Evolutionary conservation across 1,284 basidiomycete genomes (phyloP).

Genomic region (Golubevia pallescens): DNA sequence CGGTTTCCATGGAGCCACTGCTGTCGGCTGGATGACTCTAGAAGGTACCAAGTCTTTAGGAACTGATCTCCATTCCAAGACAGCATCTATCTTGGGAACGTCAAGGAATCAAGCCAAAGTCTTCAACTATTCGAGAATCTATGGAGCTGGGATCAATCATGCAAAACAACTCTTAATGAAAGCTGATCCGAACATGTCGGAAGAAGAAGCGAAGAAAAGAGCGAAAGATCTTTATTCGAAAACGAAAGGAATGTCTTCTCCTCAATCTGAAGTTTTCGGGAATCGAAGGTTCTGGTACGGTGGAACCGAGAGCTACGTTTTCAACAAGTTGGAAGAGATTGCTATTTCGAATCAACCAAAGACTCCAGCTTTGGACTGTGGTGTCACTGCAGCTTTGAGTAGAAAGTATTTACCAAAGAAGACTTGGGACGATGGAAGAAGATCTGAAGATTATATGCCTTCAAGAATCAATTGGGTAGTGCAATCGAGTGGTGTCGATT

Average conservation of each 20-base stretch:
- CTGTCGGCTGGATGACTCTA: slow-evolving; percentile 99
- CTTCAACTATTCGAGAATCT: slow-evolving; percentile 99
- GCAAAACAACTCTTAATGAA: slow-evolving; percentile 88
- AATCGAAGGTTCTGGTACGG: slow-evolving; percentile 89
- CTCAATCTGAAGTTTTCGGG: slow-evolving; percentile 40
- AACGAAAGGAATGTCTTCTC: slow-evolving; percentile 86
- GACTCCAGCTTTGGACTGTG: slow-evolving; percentile 92
- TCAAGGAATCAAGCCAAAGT: slow-evolving; percentile 95
- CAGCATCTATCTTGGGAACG: slow-evolving; percentile 89
- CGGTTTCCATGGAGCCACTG: slow-evolving; percentile 93
- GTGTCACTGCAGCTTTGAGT: slow-evolving; percentile 87
- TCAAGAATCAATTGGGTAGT: slow-evolving; percentile 99
- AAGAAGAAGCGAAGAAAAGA: slow-evolving; percentile 78
- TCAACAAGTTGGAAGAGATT: slow-evolving; percentile 98
- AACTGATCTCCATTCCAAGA: slow-evolving; percentile 96
- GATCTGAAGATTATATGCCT: slow-evolving; percentile 85
- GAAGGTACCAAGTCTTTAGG: slow-evolving; percentile 97
- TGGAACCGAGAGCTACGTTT: slow-evolving; percentile 95
- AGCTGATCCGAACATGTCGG: slow-evolving; percentile 79
- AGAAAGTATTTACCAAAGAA: slow-evolving; percentile 78
- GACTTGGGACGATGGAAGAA: slow-evolving; percentile 64
- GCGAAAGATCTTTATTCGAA: slow-evolving; percentile 87
- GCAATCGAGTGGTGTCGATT: slow-evolving; percentile 97
- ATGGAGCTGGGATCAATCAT: slow-evolving; percentile 95
- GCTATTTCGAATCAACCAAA: slow-evolving; percentile 83